These are phyloP conservation scores for Rutidosis leptorrhynchoides DNA, from an alignment of 129 eudicot genomes.

Conservation along the genomic window DNA sequence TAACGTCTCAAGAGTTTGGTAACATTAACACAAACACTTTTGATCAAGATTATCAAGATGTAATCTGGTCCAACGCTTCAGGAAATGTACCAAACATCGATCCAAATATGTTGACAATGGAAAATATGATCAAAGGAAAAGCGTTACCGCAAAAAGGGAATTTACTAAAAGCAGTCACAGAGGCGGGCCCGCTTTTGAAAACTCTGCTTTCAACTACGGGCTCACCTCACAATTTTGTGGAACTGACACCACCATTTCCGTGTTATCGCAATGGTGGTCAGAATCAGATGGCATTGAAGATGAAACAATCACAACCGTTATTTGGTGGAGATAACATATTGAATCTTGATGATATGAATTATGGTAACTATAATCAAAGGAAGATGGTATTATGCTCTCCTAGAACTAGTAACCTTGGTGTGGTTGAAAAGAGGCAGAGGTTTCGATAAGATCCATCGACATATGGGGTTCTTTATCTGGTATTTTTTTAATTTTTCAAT, in stretches of 20 bases:
- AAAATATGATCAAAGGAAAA: constrained; percentile 53
- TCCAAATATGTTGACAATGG: constrained; percentile 41
- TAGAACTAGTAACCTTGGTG: constrained; percentile 16
- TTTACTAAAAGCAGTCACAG: constrained; percentile 47
- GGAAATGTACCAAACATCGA: constrained; percentile 24
- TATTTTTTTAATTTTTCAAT: neutral
- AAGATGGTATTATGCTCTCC: constrained; percentile 26
- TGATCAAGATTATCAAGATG: constrained; percentile 22
- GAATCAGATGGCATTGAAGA: constrained; percentile 21
- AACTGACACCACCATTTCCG: constrained; percentile 41
- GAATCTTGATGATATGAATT: constrained; percentile 31
- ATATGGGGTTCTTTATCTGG: constrained; percentile 5
- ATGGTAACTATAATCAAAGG: constrained; percentile 26
- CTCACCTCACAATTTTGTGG: constrained; percentile 53
- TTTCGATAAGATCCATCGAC: constrained; percentile 31
- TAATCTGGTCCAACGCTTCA: neutral
- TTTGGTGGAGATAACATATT: constrained; percentile 26
- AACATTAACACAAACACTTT: constrained; percentile 35
- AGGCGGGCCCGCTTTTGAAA: constrained; percentile 60
- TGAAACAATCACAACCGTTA: constrained; percentile 18
- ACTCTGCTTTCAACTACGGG: constrained; percentile 44
- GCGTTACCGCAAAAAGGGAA: constrained; percentile 57
- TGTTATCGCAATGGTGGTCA: constrained; percentile 13
- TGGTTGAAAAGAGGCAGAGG: constrained; percentile 55
- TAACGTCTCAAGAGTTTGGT: constrained; percentile 45